Base-by-base conservation (phyloP, 2,329 filamentous ascomycete species). In the Sarocladium kiliense region DNA sequence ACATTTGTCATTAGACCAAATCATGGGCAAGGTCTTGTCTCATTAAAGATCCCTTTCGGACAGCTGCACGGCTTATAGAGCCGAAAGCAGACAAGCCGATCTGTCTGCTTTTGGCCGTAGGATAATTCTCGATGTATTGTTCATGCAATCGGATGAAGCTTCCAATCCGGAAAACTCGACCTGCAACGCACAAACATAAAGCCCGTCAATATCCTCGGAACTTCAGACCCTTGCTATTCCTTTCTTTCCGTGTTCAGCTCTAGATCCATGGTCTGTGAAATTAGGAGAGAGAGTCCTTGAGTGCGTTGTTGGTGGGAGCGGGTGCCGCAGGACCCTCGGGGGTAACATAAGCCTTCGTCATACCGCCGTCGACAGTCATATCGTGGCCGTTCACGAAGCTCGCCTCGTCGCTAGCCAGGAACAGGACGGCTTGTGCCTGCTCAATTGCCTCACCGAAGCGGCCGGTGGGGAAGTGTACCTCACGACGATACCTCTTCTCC, bases 371-470 rank as follows among this genome's bases (percentile, higher is more conserved):
- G 25, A 97, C 91, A 3, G 96, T 87, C 74, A 97, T 96, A 68
- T 97, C 94, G 57, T 85, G 87, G 11, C 89, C 91, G 61, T 94
- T 96, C 65, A 96, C 88, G 64, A 95, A 96, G 76, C 88, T 90
- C 66, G 87, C 85, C 77, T 96, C 91, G 62, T 96, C 91, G 61
- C 86, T 91, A 9, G 91, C 91, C 58, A 96, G 73, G 75, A 96
- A 96, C 7, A 96, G 68, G 1, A 96, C 91, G 6, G 89, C 91
- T 60, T 95, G 88, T 0, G 91, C 91, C 76, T 96, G 91, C 77
- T 97, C 91, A 58, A 96, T 76, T n/a, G 92, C 89, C 77, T 97
- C 91, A 51, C 91, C 91, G 65, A 96, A 96, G 12, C 92, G 84
- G 41, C 91, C 91, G 7, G 81, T 83, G 4, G 91, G 91, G 79